Evolutionary conservation across 139 green algal genomes (phyloP).

Genomic region (Chlorella sp.): DNA sequence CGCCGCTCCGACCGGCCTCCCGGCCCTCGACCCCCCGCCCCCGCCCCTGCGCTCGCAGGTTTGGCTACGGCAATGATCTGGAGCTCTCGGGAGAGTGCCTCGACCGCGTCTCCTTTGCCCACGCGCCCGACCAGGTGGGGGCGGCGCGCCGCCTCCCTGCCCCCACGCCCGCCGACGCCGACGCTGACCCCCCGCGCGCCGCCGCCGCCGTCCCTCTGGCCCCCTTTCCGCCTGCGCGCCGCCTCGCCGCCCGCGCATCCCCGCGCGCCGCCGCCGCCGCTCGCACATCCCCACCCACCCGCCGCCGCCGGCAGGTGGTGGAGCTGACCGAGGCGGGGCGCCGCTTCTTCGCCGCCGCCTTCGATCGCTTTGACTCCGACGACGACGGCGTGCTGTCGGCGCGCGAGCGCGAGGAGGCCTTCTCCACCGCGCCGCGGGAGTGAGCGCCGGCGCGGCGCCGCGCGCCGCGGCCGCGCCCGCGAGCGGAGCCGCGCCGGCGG

Average conservation of each 20-base stretch:
- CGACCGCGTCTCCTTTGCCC: constrained; percentile 43
- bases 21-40: no score
- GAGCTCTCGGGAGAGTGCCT: constrained; percentile 60
- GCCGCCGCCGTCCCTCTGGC: not conserved
- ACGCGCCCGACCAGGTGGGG: constrained; percentile 37
- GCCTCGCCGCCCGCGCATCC: not conserved
- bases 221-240: not conserved
- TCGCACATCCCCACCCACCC: not conserved
- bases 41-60: constrained; percentile 33
- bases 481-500: no score
- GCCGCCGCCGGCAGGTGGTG: constrained; percentile 43
- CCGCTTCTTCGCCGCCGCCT: constrained; percentile 62
- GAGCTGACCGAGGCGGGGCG: constrained; percentile 58
- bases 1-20: no score
- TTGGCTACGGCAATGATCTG: constrained; percentile 80
- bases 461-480: no score
- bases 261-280: not conserved
- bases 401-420: constrained; percentile 58
- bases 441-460: no score
- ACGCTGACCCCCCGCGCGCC: not conserved
- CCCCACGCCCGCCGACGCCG: not conserved
- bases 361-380: constrained; percentile 57
- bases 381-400: constrained; percentile 54
- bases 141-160: not conserved
- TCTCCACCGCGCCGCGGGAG: constrained; percentile 53